phyloP scores from a whole-genome alignment of 2,329 filamentous ascomycete species.

The Xylariaceae sp. region DNA sequence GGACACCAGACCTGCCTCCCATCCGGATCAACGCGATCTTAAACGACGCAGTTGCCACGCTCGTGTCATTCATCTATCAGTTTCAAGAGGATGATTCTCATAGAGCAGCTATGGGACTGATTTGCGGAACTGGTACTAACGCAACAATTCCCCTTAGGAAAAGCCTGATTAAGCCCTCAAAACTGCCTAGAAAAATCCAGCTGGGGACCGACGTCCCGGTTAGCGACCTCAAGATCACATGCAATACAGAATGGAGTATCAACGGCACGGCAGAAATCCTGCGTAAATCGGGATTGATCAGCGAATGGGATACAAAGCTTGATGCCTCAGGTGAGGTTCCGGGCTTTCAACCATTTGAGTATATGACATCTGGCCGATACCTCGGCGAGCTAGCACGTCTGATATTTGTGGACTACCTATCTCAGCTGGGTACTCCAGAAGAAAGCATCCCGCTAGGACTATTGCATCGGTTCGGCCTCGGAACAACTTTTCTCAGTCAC shows the following conservation, averaged over 20 bases:
- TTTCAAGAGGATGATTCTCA: constrained; percentile 59
- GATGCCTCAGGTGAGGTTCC: constrained; percentile 66
- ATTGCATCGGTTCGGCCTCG: constrained; percentile 58
- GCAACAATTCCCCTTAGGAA: constrained; percentile 73
- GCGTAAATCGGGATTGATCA: constrained; percentile 61
- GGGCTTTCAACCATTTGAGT: constrained; percentile 79
- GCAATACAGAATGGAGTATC: constrained; percentile 85
- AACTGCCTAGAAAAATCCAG: constrained; percentile 51
- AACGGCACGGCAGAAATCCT: constrained; percentile 70
- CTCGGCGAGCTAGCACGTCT: constrained; percentile 73
- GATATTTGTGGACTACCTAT: constrained; percentile 63
- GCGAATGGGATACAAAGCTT: constrained; percentile 66
- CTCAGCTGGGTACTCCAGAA: constrained; percentile 36
- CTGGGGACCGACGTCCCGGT: constrained; percentile 44
- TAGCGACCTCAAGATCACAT: constrained; percentile 63
- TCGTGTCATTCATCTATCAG: constrained; percentile 74
- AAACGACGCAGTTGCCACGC: constrained; percentile 77
- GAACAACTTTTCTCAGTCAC: constrained; percentile 71
- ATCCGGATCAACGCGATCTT: constrained; percentile 74
- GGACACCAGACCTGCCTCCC: constrained; percentile 51
- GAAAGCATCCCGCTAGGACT: constrained; percentile 55
- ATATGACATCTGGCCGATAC: constrained; percentile 79
- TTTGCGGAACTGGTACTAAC: constrained; percentile 79
- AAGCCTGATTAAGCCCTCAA: constrained; percentile 60
- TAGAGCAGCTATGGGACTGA: constrained; percentile 73